Conservation (phyloP, 2,329 filamentous ascomycete genomes). For the Clonostachys rhizophaga region DNA sequence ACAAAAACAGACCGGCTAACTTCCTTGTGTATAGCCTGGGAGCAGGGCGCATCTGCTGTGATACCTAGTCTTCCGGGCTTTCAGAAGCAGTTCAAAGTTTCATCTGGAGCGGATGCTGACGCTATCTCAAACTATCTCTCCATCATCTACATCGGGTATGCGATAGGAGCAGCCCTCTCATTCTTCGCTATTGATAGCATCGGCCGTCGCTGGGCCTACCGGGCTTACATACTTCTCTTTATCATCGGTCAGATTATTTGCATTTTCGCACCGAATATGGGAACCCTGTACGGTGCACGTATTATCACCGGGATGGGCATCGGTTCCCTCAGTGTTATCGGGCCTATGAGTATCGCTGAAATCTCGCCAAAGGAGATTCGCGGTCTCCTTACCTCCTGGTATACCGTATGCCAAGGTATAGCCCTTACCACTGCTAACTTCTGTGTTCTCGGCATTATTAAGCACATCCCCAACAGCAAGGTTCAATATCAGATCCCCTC, state of each 20-base stretch:
- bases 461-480: slow-evolving; percentile 14
- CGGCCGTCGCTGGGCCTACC: slow-evolving; percentile 30
- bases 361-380: slow-evolving; percentile 30
- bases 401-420: slow-evolving; percentile 25
- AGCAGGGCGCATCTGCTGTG: slow-evolving; percentile 11
- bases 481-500: slow-evolving; percentile 19
- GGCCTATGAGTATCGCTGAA: slow-evolving; percentile 29
- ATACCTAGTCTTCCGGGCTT: slow-evolving; percentile 26
- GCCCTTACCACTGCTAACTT: slow-evolving; percentile 21
- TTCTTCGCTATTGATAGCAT: slow-evolving; percentile 30
- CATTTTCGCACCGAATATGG: slow-evolving; percentile 15
- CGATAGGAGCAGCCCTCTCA: slow-evolving; percentile 16
- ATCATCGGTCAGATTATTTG: slow-evolving; percentile 25
- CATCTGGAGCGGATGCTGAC: slow-evolving; percentile 4
- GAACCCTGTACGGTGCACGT: slow-evolving; percentile 24
- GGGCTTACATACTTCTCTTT: slow-evolving; percentile 26
- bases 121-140: slow-evolving; percentile 26
- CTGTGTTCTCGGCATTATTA: slow-evolving; percentile 23
- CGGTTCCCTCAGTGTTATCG: slow-evolving; percentile 27
- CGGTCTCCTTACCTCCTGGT: slow-evolving; percentile 29
- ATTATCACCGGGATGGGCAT: slow-evolving; percentile 30
- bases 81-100: slow-evolving; percentile 20
- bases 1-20: background rate
- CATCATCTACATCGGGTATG: slow-evolving; percentile 18
- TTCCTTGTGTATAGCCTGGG: slow-evolving; percentile 6